Percentiles rank a stretch among this genome's conserved stretches.
Evolutionary conservation across 2,329 filamentous ascomycete genomes (phyloP).

Genomic region (Leptographium galeiforme): DNA sequence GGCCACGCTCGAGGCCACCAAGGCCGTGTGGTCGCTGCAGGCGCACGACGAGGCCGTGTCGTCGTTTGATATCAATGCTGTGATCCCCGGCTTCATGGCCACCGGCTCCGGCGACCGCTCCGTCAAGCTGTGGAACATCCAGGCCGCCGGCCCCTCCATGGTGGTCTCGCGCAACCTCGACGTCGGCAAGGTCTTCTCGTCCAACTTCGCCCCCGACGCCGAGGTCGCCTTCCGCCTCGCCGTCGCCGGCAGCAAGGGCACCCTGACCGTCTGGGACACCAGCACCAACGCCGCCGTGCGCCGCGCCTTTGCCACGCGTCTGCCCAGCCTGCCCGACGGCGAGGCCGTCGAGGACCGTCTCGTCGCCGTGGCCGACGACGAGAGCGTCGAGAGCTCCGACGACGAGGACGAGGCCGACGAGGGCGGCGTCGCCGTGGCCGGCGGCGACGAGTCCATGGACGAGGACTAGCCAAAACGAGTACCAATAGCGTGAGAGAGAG

Average conservation of each 20-base stretch:
- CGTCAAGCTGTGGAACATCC: slow-evolving; percentile 94
- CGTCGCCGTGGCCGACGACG: slow-evolving; percentile 52
- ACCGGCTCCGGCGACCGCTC: slow-evolving; percentile 90
- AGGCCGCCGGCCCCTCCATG: slow-evolving; percentile 68
- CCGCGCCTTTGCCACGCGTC: slow-evolving; percentile 63
- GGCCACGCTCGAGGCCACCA: slow-evolving; percentile 57
- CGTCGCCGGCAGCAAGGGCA: slow-evolving; percentile 87
- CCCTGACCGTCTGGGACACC: slow-evolving; percentile 91
- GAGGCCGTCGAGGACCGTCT: slow-evolving; percentile 61
- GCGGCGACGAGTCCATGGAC: slow-evolving; percentile 39
- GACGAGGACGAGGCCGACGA: slow-evolving; percentile 30
- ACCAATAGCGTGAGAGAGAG: no score
- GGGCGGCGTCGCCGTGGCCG: slow-evolving; percentile 19
- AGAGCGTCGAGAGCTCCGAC: slow-evolving; percentile 31
- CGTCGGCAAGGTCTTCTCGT: slow-evolving; percentile 88
- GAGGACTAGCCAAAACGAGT: slow-evolving; percentile 24
- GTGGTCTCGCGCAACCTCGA: slow-evolving; percentile 85
- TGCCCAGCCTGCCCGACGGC: slow-evolving; percentile 43
- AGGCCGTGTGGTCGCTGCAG: slow-evolving; percentile 87
- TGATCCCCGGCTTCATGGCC: slow-evolving; percentile 82
- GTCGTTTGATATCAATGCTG: slow-evolving; percentile 80
- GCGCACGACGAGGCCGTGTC: slow-evolving; percentile 89
- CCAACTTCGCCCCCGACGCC: slow-evolving; percentile 75
- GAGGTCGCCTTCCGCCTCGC: slow-evolving; percentile 87
- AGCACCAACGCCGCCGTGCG: slow-evolving; percentile 82